Evolutionary conservation across 352 stramenopile genomes (phyloP).

Genomic region (Halophytophthora batemanensis): DNA sequence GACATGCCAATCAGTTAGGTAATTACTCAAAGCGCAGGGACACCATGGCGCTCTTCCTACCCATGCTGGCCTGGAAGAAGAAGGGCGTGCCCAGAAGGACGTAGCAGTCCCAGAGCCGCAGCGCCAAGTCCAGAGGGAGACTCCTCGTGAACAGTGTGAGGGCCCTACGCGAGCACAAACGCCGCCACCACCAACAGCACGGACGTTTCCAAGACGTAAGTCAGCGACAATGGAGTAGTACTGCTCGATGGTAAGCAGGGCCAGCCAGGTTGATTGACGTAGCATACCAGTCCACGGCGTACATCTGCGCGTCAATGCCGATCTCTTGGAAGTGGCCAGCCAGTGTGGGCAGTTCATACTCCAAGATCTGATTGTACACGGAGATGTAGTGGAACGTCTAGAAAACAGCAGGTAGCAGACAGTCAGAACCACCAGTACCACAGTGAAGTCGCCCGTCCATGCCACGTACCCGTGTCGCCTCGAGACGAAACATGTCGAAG

Average conservation of each 20-base stretch:
- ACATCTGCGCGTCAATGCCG: conserved; percentile 86
- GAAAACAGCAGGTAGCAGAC: not conserved
- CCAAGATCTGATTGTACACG: conserved; percentile 76
- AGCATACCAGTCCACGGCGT: conserved; percentile 79
- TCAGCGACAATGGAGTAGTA: no score
- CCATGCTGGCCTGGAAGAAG: conserved; percentile 87
- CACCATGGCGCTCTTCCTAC: conserved; percentile 21
- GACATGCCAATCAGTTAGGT: conserved; percentile 4
- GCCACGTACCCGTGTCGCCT: conserved; percentile 65
- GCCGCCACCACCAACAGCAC: not conserved
- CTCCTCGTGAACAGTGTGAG: conserved; percentile 79
- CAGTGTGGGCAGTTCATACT: conserved; percentile 69
- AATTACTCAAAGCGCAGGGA: not conserved
- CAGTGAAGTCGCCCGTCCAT: not conserved
- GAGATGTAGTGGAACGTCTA: conserved; percentile 87
- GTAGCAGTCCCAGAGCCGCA: conserved; percentile 85
- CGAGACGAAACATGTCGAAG: conserved; percentile 88
- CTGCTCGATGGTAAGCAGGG: no score
- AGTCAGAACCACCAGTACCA: conserved; percentile 1
- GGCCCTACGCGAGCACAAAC: conserved; percentile 39
- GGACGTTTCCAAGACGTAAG: not conserved
- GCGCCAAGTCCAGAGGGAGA: conserved; percentile 63
- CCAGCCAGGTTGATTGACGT: no score
- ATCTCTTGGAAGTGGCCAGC: conserved; percentile 61
- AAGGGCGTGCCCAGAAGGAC: conserved; percentile 75